A percentile compares a stretch with the other conserved stretches of the same genome.
Evolutionary conservation across 768 basidiomycete genomes (phyloP).

Genomic region (Macrolepiota dolichaula): DNA sequence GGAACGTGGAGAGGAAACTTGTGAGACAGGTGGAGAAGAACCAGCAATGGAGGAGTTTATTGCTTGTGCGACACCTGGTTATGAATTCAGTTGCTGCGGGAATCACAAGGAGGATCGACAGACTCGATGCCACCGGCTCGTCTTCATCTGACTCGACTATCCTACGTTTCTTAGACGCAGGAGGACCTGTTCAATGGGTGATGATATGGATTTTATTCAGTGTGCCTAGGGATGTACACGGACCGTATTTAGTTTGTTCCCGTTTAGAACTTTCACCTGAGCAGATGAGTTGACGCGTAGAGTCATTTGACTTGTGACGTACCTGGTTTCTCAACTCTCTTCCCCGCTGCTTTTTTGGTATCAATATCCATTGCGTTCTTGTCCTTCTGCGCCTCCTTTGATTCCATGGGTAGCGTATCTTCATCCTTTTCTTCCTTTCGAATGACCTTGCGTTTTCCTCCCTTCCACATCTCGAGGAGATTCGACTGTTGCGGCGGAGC

Average conservation of each 20-base stretch:
- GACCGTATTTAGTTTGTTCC: constrained; percentile 23
- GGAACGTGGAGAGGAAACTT: not conserved
- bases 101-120: not conserved
- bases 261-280: constrained; percentile 41
- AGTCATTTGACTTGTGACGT: not conserved
- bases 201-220: not conserved
- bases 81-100: constrained; percentile 7
- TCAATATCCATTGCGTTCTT: constrained; percentile 28
- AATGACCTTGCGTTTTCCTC: constrained; percentile 35
- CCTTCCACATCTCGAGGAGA: constrained; percentile 69
- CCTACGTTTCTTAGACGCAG: constrained; percentile 47
- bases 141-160: constrained; percentile 57
- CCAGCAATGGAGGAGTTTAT: constrained; percentile 6
- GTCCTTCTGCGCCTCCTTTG: constrained; percentile 17
- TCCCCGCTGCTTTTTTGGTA: constrained; percentile 18
- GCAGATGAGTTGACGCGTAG: not conserved
- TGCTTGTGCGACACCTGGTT: not conserved
- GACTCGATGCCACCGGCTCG: constrained; percentile 21
- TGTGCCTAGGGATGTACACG: not conserved
- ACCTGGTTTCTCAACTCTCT: constrained; percentile 14
- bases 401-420: constrained; percentile 17
- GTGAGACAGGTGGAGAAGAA: constrained; percentile 3
- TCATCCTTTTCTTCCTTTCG: constrained; percentile 19
- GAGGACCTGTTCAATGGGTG: constrained; percentile 23
- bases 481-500: constrained; percentile 76